Base-by-base conservation (phyloP, 495 filamentous ascomycete species). In the Hyphodiscus hymeniophilus region DNA sequence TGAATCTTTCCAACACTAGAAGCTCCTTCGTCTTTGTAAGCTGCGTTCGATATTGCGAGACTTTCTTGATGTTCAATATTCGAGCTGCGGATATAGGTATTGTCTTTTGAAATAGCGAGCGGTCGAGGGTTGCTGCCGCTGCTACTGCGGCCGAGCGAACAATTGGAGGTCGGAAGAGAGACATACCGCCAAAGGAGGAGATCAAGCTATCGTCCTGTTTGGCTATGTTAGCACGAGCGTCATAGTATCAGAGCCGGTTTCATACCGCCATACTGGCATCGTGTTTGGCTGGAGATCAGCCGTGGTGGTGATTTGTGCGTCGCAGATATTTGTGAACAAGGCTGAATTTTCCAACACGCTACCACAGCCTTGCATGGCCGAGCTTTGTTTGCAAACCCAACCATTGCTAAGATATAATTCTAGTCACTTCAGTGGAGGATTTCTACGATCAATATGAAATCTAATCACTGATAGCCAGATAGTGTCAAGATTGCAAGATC, bases 21-120 rank as follows among this genome's bases (percentile, higher is more conserved):
- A 84, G 52, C 52, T 92, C 83, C 21, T 66, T 60, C 30, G 66
- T 77, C 21, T 66, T 69, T 3, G 66, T 47, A 26, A 96, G 69
- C 31, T 71, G 66, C 45, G 72, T 72, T 30, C 83, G 77, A 60
- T 82, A 79, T 26, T 63, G 70, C 2, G 82, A 70, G 40, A 96
- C 91, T 54, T 86, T 73, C 32, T 75, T 80, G 26, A 66, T 69
- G 53, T 94, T 81, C 49, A 75, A 74, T 16, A 99, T 65, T 31
- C 79, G 74, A 8, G 89, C 92, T n/a, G 89, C 90, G 13, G 87
- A 73, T 18, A 90, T 63, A 13, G 82, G 77, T 32, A 95, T 59
- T 0, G 69, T 82, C 59, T 82, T 89, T 24, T 73, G 66, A 67
- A 97, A 97, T 56, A 90, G 81, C 13, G 84, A 72, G 23, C 88